Evolutionary conservation across 1,139 yeast species (phyloP).

Genomic region (Casaregolazyma lundiana): DNA sequence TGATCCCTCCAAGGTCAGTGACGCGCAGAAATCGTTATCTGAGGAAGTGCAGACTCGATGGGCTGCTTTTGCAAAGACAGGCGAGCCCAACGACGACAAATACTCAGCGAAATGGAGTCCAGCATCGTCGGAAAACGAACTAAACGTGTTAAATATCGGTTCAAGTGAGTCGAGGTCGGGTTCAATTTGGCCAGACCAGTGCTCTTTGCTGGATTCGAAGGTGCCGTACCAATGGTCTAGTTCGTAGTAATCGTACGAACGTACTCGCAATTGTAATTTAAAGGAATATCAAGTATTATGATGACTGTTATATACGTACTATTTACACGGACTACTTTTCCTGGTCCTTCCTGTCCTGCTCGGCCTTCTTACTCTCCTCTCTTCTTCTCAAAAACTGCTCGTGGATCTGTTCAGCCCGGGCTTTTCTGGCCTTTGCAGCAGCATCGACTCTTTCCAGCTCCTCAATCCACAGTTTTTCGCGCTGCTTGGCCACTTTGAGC

Average conservation of each 20-base stretch:
- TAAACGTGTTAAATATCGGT: constrained; percentile 17
- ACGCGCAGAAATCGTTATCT: constrained; percentile 20
- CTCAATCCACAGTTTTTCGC: constrained; percentile 87
- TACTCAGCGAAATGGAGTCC: constrained; percentile 12
- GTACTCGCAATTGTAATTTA: too few relatives aligned
- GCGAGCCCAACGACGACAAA: constrained; percentile 18
- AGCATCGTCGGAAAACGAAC: constrained; percentile 10
- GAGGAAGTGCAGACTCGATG: constrained; percentile 29
- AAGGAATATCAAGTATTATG: background rate
- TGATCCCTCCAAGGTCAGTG: constrained; percentile 14
- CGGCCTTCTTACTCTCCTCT: constrained; percentile 7
- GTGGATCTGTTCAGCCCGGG: constrained; percentile 23
- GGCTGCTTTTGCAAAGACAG: constrained; percentile 27
- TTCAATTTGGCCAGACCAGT: constrained; percentile 8
- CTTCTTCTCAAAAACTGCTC: constrained; percentile 10
- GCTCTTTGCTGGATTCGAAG: constrained; percentile 11
- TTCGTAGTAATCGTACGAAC: constrained; percentile 1
- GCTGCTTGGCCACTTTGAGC: constrained; percentile 71
- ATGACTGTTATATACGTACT: too few relatives aligned
- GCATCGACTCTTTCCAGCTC: constrained; percentile 84
- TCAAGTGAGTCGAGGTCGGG: constrained; percentile 7
- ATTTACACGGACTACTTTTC: background rate
- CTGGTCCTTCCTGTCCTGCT: constrained; percentile 5
- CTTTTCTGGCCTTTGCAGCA: constrained; percentile 48
- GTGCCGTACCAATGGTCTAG: constrained; percentile 15